phyloP scores from a whole-genome alignment of 1,139 yeast species.

The Blastobotrys petasosporus region DNA sequence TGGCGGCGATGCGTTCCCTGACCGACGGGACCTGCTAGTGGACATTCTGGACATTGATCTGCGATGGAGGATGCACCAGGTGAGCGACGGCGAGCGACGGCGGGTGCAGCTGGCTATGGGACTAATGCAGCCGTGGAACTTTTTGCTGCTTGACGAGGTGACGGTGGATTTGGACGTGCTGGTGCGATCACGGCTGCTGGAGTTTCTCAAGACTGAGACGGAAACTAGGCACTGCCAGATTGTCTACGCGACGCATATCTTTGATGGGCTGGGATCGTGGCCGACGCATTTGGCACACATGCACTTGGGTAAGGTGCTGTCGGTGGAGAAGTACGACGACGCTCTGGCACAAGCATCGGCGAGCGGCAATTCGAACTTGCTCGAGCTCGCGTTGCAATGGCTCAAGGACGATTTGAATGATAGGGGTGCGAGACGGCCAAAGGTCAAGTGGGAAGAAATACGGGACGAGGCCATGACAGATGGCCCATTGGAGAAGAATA shows the following conservation, averaged over 20 bases:
- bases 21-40: slow-evolving; percentile 69
- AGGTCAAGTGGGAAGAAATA: slow-evolving; percentile 26
- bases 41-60: slow-evolving; percentile 78
- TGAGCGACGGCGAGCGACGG: slow-evolving; percentile 92
- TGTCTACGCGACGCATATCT: slow-evolving; percentile 91
- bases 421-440: slow-evolving; percentile 39
- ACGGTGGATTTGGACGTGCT: slow-evolving; percentile 94
- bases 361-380: slow-evolving; percentile 33
- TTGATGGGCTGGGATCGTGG: slow-evolving; percentile 89
- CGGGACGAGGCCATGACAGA: slow-evolving; percentile 18
- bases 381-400: slow-evolving; percentile 39
- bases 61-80: slow-evolving; percentile 85
- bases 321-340: slow-evolving; percentile 17
- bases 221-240: slow-evolving; percentile 51
- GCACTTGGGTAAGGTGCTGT: slow-evolving; percentile 52
- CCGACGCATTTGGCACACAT: slow-evolving; percentile 82
- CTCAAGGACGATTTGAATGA: slow-evolving; percentile 37
- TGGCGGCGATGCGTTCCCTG: slow-evolving; percentile 71
- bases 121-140: slow-evolving; percentile 79
- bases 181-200: slow-evolving; percentile 68
- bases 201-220: slow-evolving; percentile 68
- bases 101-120: slow-evolving; percentile 95
- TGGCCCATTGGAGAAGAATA: slow-evolving; percentile 26
- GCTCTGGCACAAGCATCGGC: slow-evolving; percentile 14
- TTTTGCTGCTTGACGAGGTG: slow-evolving; percentile 82